phyloP scores from a whole-genome alignment of 805 yeast species.

The Candida tammaniensis region DNA sequence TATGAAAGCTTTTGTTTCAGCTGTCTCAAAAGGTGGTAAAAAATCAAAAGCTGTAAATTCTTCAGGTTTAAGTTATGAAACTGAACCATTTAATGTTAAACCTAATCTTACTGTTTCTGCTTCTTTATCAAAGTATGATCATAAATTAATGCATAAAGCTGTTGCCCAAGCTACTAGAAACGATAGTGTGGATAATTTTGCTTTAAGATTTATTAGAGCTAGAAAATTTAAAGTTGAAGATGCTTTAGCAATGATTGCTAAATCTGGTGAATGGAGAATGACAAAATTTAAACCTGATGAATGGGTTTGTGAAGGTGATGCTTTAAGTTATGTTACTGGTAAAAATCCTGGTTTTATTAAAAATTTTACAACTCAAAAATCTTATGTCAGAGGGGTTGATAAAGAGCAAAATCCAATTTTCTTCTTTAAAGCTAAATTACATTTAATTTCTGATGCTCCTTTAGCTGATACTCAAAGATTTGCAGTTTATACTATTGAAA shows the following conservation, averaged over 20 bases:
- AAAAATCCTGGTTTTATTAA: conserved; percentile 44
- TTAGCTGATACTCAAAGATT: conserved; percentile 71
- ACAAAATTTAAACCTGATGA: conserved; percentile 59
- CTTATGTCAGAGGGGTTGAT: conserved; percentile 74
- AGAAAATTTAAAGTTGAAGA: conserved; percentile 79
- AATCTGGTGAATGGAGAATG: conserved; percentile 73
- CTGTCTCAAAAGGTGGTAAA: too few species aligned
- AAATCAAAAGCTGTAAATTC: not conserved
- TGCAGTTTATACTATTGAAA: conserved; percentile 76
- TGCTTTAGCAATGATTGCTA: conserved; percentile 67
- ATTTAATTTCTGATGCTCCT: conserved; percentile 51
- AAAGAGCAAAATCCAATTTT: conserved; percentile 74
- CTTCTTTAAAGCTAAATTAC: conserved; percentile 74
- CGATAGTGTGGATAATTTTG: conserved; percentile 77
- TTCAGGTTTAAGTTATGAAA: conserved; percentile 4
- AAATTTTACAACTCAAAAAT: conserved; percentile 66
- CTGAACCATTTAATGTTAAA: conserved; percentile 13
- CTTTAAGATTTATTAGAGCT: conserved; percentile 79
- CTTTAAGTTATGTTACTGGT: conserved; percentile 45
- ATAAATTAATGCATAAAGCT: conserved; percentile 51
- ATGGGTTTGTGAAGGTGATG: conserved; percentile 71
- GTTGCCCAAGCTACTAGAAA: conserved; percentile 44
- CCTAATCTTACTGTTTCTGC: conserved; percentile 41
- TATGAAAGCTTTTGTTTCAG: conserved; percentile 10
- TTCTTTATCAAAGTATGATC: conserved; percentile 50